Base-by-base conservation (phyloP, 495 filamentous ascomycete species). In the Neurospora sp. region DNA sequence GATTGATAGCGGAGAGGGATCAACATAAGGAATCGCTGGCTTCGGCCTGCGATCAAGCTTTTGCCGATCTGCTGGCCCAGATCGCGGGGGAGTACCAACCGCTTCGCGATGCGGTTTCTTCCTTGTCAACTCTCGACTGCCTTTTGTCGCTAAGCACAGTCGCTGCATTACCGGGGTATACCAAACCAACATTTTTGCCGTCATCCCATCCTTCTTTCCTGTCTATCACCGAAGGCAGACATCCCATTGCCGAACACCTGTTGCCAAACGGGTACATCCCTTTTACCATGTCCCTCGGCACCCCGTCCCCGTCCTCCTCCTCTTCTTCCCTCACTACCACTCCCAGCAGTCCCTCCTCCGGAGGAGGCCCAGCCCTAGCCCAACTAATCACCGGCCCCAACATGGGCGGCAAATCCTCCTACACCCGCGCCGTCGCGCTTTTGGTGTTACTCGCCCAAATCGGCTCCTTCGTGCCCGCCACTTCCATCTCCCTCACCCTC, bases 381-480 rank as follows among this genome's bases (percentile, higher is more conserved):
- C 89, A 97, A 70, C 90, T 98, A 46, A 90, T 98, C 72, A 98
- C 96, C 5, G 96, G 96, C 6, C 96, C 96, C 16, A 99, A 99
- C 86, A 98, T 98, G 95, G 96, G 96, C 77, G 96, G 96, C 37
- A 99, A 99, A 79, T 96, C 93, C 62, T 93, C 90, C 78, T 99
- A 97, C 83, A 95, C 98, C 3, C 92, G 96, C 70, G 92, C 94
- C 76, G 90, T 96, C 39, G 96, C 96, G 0, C 90, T 99, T 0
- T 92, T 98, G 72, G 89, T 91, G 20, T 94, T 99, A 74, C 94
- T 99, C 87, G 95, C 92, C 4, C 96, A 99, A 77, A 92, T 97
- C 76, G 96, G 96, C 49, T 95, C 92, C 9, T 99, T 96, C 80
- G 94, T 99, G 3, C 96, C 96, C 16, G 95, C 95, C 37, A 81